Conservation (phyloP, 2,329 filamentous ascomycete species). For the Chaetomiaceae sp. region DNA sequence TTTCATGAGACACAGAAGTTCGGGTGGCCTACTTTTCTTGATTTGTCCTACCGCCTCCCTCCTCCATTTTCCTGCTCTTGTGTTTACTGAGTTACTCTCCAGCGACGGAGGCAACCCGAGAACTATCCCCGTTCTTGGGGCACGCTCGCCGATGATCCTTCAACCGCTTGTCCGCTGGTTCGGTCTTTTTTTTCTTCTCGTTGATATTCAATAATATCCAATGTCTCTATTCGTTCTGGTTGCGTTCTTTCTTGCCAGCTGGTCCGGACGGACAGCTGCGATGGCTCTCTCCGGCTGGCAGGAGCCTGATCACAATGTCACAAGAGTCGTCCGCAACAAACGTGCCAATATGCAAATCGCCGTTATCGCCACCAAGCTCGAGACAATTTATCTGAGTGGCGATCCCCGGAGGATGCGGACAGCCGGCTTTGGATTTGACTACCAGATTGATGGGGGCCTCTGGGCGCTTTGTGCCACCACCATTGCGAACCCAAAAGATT, state of each 20-base stretch:
- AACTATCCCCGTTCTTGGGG: no score
- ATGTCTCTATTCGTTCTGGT: background rate
- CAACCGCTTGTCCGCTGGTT: background rate
- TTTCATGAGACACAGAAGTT: background rate
- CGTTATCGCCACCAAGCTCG: conserved; percentile 26
- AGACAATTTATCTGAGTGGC: conserved; percentile 26
- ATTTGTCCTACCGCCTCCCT: background rate
- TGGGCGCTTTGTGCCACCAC: conserved; percentile 40
- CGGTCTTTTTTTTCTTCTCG: no score
- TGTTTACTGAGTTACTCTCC: background rate
- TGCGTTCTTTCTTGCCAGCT: background rate
- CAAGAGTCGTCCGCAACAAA: background rate
- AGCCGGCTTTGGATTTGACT: conserved; percentile 34
- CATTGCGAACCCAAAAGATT: conserved; percentile 34
- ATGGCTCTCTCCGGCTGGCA: background rate
- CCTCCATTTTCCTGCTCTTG: background rate
- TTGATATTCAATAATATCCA: background rate
- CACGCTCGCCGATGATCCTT: background rate
- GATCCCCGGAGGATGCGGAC: conserved; percentile 30
- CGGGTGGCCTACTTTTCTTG: background rate
- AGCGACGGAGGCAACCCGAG: background rate
- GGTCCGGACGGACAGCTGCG: background rate
- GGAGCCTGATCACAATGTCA: background rate
- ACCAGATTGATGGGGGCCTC: conserved; percentile 34
- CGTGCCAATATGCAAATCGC: conserved; percentile 26